Evolutionary conservation across 345 rosid genomes (phyloP), one percentile per base, ranked within the genome.

Genomic region (Chamaenerion angustifolium): DNA sequence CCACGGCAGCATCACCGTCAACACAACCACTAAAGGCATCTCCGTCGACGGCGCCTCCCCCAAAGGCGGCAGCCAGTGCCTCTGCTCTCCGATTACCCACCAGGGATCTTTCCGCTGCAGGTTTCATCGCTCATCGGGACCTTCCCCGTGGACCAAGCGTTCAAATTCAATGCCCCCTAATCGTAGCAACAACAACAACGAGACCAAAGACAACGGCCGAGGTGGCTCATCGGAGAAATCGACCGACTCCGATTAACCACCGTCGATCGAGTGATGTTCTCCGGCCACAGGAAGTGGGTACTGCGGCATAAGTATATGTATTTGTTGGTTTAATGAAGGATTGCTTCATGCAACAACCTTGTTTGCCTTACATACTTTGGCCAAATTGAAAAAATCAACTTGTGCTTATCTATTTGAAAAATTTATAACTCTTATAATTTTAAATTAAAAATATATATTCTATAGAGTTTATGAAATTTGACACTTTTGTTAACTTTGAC

Each of bases 61-160:
- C 71, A 3, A 75, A 53, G 45, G 72, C 42, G 43, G 54, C 12
- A 12, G 69, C 9, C 83, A 82, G 49, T 82, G 90, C 55, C 23
- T 82, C 52, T 82, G 90, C 68, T 82, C 90, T 0, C 90, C 85
- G 4, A 82, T 83, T 0, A 82, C 85, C 0, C 90, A 82, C 55
- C 63, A 60, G 51, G 90, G 90, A 21, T 82, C 90, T 4, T 82
- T 82, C 55, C 71, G 90, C 42, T 82, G 90, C 73, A 69, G 70
- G 57, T 65, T 72, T 27, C 85, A 82, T 51, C 77, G 90, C 1
- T 31, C 37, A 31, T 51, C 76, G 0, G 23, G 44, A 0, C 59
- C 79, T 7, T 60, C 74, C 8, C 62, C 70, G 10, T 64, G 67
- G 69, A 54, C 67, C 71, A 81, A 73, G 57, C 64, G 82, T 43